These are phyloP conservation scores for Neurospora discreta DNA, from an alignment of 495 filamentous ascomycete species.

Conservation along the genomic window DNA sequence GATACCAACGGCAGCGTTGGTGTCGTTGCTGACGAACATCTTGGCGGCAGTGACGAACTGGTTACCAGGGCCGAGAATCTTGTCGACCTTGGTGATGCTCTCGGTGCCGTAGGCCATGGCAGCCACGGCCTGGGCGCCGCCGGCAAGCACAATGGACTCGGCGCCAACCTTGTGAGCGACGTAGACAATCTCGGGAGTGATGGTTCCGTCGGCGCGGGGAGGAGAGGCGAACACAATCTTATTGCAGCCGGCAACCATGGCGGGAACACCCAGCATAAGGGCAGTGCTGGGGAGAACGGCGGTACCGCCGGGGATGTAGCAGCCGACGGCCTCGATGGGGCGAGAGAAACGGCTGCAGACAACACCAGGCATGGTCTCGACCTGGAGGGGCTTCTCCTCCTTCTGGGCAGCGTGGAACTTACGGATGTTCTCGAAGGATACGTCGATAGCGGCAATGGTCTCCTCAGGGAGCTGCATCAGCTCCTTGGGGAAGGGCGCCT, in stretches of 20 bases:
- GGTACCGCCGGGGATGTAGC: slow-evolving; percentile 92
- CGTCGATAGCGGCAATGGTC: slow-evolving; percentile 81
- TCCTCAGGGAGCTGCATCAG: slow-evolving; percentile 78
- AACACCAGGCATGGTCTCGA: slow-evolving; percentile 97
- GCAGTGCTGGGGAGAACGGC: slow-evolving; percentile 92
- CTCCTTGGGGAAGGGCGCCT: slow-evolving; percentile 70
- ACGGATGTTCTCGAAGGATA: slow-evolving; percentile 85
- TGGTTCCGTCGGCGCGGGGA: slow-evolving; percentile 75
- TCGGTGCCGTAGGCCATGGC: slow-evolving; percentile 80
- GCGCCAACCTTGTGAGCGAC: slow-evolving; percentile 96
- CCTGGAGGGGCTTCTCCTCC: slow-evolving; percentile 62
- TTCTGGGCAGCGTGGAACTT: slow-evolving; percentile 87
- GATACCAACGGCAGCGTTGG: slow-evolving; percentile 85
- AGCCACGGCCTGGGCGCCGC: slow-evolving; percentile 91
- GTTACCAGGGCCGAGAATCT: slow-evolving; percentile 95
- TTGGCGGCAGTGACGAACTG: slow-evolving; percentile 98
- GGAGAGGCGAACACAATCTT: slow-evolving; percentile 90
- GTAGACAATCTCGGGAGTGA: slow-evolving; percentile 96
- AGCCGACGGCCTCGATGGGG: slow-evolving; percentile 84
- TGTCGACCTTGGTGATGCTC: slow-evolving; percentile 88
- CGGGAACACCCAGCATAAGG: slow-evolving; percentile 94
- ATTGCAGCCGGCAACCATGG: slow-evolving; percentile 95
- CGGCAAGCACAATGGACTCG: slow-evolving; percentile 87
- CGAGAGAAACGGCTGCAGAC: slow-evolving; percentile 87
- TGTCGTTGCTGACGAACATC: slow-evolving; percentile 95